Evolutionary conservation across 148 eudicot species (phyloP).

Genomic region (Silene uniflora): DNA sequence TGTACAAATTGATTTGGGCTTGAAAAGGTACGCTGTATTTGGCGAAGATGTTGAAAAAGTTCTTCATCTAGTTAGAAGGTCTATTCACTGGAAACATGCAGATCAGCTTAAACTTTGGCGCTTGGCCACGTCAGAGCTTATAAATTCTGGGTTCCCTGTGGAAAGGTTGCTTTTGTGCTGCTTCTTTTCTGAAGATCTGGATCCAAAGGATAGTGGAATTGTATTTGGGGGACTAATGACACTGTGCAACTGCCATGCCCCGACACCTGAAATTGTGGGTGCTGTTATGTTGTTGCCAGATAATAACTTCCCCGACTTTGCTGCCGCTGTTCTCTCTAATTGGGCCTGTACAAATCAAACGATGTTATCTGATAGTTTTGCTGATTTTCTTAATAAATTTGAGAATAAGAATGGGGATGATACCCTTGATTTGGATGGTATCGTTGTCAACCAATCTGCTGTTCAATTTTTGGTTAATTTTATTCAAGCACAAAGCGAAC

Average conservation of each 20-base stretch:
- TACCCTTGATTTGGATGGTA: constrained; percentile 18
- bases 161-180: constrained; percentile 34
- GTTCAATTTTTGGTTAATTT: constrained; percentile 30
- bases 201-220: constrained; percentile 18
- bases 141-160: constrained; percentile 29
- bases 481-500: constrained; percentile 22
- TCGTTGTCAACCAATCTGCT: constrained; percentile 32
- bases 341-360: constrained; percentile 26
- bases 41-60: constrained; percentile 29
- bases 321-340: constrained; percentile 37
- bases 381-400: constrained; percentile 31
- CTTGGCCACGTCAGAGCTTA: constrained; percentile 38
- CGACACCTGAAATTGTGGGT: constrained; percentile 41
- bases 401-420: constrained; percentile 19
- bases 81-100: constrained; percentile 30
- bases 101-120: constrained; percentile 36
- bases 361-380: constrained; percentile 25
- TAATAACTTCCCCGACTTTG: constrained; percentile 29
- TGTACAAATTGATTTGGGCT: constrained; percentile 30
- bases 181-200: constrained; percentile 32
- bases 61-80: constrained; percentile 25
- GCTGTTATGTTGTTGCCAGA: constrained; percentile 37
- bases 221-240: constrained; percentile 29
- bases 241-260: constrained; percentile 30
- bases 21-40: constrained; percentile 35